These are phyloP conservation scores for Sphagnum magellanicum DNA, from an alignment of 228 moss, liverwort and hornwort genomes.

Conservation along the genomic window DNA sequence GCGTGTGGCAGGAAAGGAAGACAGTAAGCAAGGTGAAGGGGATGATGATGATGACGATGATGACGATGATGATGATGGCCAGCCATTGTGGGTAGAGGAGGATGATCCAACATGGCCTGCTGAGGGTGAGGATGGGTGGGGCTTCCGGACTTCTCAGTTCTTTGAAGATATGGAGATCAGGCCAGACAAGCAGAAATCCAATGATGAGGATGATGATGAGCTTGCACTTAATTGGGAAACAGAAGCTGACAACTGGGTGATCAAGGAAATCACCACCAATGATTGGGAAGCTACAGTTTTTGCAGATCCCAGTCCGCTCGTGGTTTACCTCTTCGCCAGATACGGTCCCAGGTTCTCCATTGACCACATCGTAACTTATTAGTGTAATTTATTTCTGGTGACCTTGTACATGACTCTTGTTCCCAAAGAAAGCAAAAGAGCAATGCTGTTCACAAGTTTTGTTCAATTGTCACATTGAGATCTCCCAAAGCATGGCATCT, in stretches of 20 bases:
- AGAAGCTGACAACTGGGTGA: constrained; percentile 72
- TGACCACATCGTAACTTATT: too few species aligned
- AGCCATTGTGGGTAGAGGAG: constrained; percentile 73
- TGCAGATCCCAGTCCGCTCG: constrained; percentile 65
- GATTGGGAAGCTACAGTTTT: constrained; percentile 64
- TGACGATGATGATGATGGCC: constrained; percentile 56
- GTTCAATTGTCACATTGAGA: too few species aligned
- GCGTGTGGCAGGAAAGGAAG: neutral
- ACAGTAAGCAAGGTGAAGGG: constrained; percentile 11
- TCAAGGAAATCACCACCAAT: constrained; percentile 55
- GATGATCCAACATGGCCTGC: constrained; percentile 92
- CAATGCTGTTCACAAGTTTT: too few species aligned
- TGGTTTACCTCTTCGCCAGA: constrained; percentile 82
- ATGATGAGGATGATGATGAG: constrained; percentile 21
- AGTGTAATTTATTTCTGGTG: too few species aligned
- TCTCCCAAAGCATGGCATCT: too few species aligned
- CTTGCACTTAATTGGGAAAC: constrained; percentile 65
- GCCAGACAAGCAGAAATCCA: constrained; percentile 23
- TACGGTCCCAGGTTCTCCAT: constrained; percentile 69
- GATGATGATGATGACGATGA: neutral
- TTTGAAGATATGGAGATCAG: constrained; percentile 65
- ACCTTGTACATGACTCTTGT: too few species aligned
- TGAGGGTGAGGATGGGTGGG: constrained; percentile 74
- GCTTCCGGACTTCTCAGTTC: constrained; percentile 71
- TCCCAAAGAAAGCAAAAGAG: too few species aligned